Base-by-base conservation (phyloP, 202 grass and related monocot species). In the Eragrostis tef region DNA sequence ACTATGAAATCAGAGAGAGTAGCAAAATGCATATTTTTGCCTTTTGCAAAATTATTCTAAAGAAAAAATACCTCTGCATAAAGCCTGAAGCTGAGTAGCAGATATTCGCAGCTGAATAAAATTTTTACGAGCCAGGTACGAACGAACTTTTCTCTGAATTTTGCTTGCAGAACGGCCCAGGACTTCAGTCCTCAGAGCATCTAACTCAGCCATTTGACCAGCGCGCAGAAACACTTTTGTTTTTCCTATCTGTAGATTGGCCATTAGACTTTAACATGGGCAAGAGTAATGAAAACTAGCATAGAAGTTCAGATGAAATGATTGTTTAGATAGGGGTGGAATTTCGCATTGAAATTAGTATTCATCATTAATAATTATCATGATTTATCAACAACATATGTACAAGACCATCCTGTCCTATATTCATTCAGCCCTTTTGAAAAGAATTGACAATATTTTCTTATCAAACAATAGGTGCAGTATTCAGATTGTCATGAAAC, bases 11-110 rank as follows among this genome's bases (percentile, higher is more conserved):
- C 13, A 78, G 43, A 69, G 54, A 64, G 14, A 64, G 52, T 41
- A 17, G 7, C 54, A 46, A 64, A 75, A 64, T 21, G 5, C 26
- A 31, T 27, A 25, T 84, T 45, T 24, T 53, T 3, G 19, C 9
- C 14, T 20, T 41, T 52, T 70, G 25, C 31, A 54, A 41, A 42
- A 62, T 15, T 41, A 80, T 49, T 85, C 2, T 0, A 60, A 46
- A 58, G n/a, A 72, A 77, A 56, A 62, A 9, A 74, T 91, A 98
- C 95, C 95, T 91, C 95, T 91, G 87, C 95, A 95, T 51, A 91
- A 73, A 82, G 95, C 79, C 80, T 98, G 95, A 87, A 98, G 73
- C 1, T 83, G 68, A 48, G 42, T 84, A 78, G 87, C 93, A 80
- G 90, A 91, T 74, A 86, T 87, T 42, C 65, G 82, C 41, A 93